A percentile compares a stretch with the other conserved stretches of the same genome.
phyloP scores from a whole-genome alignment of 2,329 filamentous ascomycete species.

The Mycocentrospora acerina region DNA sequence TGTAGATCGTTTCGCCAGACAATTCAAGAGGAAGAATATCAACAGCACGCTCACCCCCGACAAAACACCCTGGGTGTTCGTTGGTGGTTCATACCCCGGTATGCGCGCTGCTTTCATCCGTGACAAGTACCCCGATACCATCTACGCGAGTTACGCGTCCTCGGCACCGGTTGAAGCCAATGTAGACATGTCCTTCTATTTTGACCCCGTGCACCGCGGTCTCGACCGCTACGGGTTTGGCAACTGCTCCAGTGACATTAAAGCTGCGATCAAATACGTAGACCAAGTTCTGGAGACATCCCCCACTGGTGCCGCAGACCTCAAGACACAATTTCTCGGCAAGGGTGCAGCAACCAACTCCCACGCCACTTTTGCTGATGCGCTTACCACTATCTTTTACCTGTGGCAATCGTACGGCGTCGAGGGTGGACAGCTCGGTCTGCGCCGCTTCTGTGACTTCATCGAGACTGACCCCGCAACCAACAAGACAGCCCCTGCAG shows the following conservation, averaged over 20 bases:
- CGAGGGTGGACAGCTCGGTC: conserved; percentile 32
- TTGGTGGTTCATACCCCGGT: conserved; percentile 42
- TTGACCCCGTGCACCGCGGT: conserved; percentile 51
- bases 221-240: conserved; percentile 45
- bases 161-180: conserved; percentile 48
- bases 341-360: conserved; percentile 48
- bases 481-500: conserved; percentile 38
- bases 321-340: conserved; percentile 54
- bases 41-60: conserved; percentile 37
- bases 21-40: conserved; percentile 41
- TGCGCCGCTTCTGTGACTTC: conserved; percentile 50
- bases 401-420: conserved; percentile 50
- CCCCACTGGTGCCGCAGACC: conserved; percentile 34
- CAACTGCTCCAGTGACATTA: conserved; percentile 54
- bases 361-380: conserved; percentile 51
- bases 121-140: conserved; percentile 41
- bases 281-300: conserved; percentile 47
- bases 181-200: conserved; percentile 55
- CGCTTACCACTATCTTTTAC: conserved; percentile 43
- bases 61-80: conserved; percentile 42
- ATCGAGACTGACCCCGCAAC: conserved; percentile 48
- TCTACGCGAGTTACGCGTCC: conserved; percentile 40
- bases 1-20: conserved; percentile 42
- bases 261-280: conserved; percentile 52
- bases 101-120: conserved; percentile 45